Conservation (phyloP, 306 rosid species). For the Ziziphus jujuba region DNA sequence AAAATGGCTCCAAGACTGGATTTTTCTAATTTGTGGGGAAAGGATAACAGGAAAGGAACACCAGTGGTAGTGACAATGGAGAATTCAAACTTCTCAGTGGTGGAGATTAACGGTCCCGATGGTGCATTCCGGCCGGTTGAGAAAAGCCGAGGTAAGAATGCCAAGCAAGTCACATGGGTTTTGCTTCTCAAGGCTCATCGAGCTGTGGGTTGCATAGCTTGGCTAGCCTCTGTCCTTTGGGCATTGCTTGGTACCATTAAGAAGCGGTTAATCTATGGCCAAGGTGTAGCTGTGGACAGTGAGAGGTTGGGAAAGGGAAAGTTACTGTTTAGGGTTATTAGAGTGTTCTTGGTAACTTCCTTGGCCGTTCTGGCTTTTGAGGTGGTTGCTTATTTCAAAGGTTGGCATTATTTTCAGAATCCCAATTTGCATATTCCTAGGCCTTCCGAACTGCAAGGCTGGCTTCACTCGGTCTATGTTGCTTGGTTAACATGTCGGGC, state of each 20-base stretch:
- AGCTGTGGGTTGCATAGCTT: slow-evolving; percentile 68
- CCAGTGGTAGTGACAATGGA: slow-evolving; percentile 94
- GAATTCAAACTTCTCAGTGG: slow-evolving; percentile 79
- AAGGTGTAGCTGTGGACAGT: slow-evolving; percentile 52
- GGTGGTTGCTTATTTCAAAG: slow-evolving; percentile 68
- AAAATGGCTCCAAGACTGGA: slow-evolving; percentile 80
- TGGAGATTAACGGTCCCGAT: slow-evolving; percentile 79
- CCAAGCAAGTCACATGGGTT: slow-evolving; percentile 89
- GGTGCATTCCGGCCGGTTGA: slow-evolving; percentile 82
- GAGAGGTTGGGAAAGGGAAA: slow-evolving; percentile 62
- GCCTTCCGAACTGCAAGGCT: slow-evolving; percentile 64
- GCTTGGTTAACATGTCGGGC: slow-evolving; percentile 80
- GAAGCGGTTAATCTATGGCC: slow-evolving; percentile 66
- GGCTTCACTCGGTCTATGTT: slow-evolving; percentile 66
- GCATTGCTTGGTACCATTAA: slow-evolving; percentile 66
- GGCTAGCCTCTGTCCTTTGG: slow-evolving; percentile 69
- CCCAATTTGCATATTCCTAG: slow-evolving; percentile 69
- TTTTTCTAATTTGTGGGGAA: slow-evolving; percentile 67
- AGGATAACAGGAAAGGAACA: slow-evolving; percentile 57
- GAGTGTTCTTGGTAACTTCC: slow-evolving; percentile 59
- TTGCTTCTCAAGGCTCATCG: slow-evolving; percentile 85
- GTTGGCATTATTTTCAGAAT: slow-evolving; percentile 75
- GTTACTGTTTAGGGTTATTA: slow-evolving; percentile 61
- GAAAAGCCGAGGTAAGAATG: slow-evolving; percentile 77
- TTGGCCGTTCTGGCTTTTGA: slow-evolving; percentile 74